A percentile compares a stretch with the other conserved stretches of the same genome.
These are phyloP conservation scores for Neurospora hispaniola DNA, from an alignment of 495 filamentous ascomycete genomes.

Conservation along the genomic window DNA sequence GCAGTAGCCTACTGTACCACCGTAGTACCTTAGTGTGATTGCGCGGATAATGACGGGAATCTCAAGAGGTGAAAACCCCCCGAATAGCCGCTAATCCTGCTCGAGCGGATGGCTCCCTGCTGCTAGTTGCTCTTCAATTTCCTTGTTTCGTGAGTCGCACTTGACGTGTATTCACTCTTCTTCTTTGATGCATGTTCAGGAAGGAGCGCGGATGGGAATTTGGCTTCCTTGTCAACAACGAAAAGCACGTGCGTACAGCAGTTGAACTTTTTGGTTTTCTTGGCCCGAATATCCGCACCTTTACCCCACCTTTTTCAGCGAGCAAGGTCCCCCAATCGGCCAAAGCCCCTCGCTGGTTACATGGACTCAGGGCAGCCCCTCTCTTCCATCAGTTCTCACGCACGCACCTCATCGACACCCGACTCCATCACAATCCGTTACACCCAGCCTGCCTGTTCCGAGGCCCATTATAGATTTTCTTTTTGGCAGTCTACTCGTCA, in stretches of 20 bases:
- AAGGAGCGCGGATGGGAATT: not conserved
- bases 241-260: not conserved
- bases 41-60: not conserved
- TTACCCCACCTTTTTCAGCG: not conserved
- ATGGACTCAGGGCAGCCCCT: not conserved
- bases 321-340: not conserved
- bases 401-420: not conserved
- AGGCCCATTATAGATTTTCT: not conserved
- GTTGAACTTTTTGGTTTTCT: not conserved
- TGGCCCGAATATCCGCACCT: not conserved
- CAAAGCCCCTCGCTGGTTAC: not conserved
- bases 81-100: not conserved
- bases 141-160: not conserved
- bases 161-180: not conserved
- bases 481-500: not conserved
- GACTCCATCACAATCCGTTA: not conserved
- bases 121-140: not conserved
- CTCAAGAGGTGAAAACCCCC: not conserved
- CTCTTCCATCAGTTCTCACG: not conserved
- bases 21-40: not conserved
- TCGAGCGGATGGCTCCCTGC: not conserved
- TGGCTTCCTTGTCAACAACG: not conserved
- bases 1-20: not conserved
- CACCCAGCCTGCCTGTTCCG: slow-evolving; percentile 1
- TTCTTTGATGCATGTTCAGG: not conserved